phyloP scores from a whole-genome alignment of 768 basidiomycete genomes.

The Rubroboletus pulcherrimus region DNA sequence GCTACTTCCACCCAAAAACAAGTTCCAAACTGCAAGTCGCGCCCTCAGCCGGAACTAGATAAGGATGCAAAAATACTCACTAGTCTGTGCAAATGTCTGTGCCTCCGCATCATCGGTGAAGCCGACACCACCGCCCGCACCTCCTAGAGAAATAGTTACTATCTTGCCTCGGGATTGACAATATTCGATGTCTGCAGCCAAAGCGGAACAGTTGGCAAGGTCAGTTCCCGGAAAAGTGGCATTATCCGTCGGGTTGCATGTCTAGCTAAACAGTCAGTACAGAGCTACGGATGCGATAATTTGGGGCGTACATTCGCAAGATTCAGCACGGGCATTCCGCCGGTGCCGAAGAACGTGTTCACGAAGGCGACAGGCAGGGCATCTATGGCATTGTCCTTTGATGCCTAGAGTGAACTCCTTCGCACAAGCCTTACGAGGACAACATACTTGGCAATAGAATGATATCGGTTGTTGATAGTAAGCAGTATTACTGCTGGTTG shows the following conservation, averaged over 20 bases:
- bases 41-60: neutral
- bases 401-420: conserved; percentile 3
- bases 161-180: conserved; percentile 47
- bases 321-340: conserved; percentile 60
- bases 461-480: conserved; percentile 60
- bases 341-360: conserved; percentile 60
- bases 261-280: conserved; percentile 26
- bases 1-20: conserved; percentile 46
- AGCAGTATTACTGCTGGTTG: conserved; percentile 45
- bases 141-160: conserved; percentile 45
- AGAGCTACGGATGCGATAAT: neutral
- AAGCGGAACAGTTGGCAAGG: conserved; percentile 37
- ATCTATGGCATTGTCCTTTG: conserved; percentile 62
- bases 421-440: neutral
- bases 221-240: conserved; percentile 40
- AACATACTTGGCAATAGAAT: conserved; percentile 57
- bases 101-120: conserved; percentile 38
- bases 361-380: conserved; percentile 70
- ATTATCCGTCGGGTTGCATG: conserved; percentile 39
- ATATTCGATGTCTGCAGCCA: conserved; percentile 41
- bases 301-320: conserved; percentile 54
- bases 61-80: conserved; percentile 14
- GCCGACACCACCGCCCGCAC: conserved; percentile 38
- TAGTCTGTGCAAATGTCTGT: conserved; percentile 29
- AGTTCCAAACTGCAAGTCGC: conserved; percentile 35